Evolutionary conservation across 208 protist genomes (phyloP).

Genomic region (Trypanosoma platydactyli): DNA sequence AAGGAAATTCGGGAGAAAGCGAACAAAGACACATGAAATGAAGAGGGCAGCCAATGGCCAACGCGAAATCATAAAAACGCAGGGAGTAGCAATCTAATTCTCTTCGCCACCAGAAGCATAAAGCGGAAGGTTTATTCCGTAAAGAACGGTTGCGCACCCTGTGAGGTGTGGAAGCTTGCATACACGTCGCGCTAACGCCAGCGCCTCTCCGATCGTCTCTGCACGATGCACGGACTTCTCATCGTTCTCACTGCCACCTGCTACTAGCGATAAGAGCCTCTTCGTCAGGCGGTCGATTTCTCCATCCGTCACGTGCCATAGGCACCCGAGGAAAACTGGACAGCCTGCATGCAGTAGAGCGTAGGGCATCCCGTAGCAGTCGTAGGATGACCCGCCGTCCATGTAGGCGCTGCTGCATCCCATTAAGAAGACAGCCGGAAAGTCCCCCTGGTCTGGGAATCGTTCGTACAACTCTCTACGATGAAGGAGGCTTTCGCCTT

Average conservation of each 20-base stretch:
- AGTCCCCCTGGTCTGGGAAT: constrained; percentile 25
- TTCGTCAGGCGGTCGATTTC: constrained; percentile 74
- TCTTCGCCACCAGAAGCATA: neutral
- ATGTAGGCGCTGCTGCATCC: constrained; percentile 80
- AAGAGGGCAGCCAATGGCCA: neutral
- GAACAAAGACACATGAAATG: neutral
- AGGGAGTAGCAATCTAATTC: neutral
- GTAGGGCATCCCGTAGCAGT: constrained; percentile 63
- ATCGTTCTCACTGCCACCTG: neutral
- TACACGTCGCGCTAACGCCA: constrained; percentile 41
- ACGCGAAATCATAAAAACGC: neutral
- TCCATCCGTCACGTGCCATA: constrained; percentile 82
- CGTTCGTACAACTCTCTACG: constrained; percentile 50
- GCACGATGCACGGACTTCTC: neutral
- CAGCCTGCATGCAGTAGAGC: constrained; percentile 75
- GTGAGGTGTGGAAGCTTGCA: constrained; percentile 66
- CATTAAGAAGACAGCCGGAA: constrained; percentile 59
- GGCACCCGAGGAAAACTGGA: constrained; percentile 53
- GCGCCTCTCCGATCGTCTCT: constrained; percentile 42
- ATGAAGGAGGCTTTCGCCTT: constrained; percentile 52
- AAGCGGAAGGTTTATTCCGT: constrained; percentile 46
- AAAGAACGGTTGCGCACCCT: constrained; percentile 53
- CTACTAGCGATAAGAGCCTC: constrained; percentile 33
- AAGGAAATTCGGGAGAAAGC: neutral
- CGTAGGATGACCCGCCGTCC: constrained; percentile 31